Evolutionary conservation across 1,284 basidiomycete species (phyloP), one percentile per base, ranked within the genome.

Genomic region (Leccinum variabile): DNA sequence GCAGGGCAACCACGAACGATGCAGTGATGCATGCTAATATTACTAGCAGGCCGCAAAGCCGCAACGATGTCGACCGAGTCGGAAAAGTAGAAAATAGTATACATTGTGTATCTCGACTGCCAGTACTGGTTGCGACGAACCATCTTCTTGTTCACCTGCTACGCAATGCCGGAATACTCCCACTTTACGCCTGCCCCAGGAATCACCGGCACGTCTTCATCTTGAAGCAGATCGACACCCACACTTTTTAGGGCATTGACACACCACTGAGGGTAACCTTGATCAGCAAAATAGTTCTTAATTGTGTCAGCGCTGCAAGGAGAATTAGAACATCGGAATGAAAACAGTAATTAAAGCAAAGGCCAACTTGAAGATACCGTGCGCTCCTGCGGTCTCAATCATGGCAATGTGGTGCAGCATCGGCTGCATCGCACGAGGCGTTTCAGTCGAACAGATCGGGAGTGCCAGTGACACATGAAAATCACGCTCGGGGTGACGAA

Each of bases 211-310:
- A 78, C 73, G 28, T 81, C 68, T 39, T 75, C 72, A 18, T 79
- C 83, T 63, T 88, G 83, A 14, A 91, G 76, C 58, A 92, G 73
- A 74, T 93, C 90, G 1, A 93, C 89, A 1, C 89, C 89, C 16
- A 92, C 91, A 63, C 85, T 89, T 30, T 80, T 79, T 57, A 92
- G 76, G 18, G 91, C 92, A 71, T 91, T 89, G 3, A 94, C 84
- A 68, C 90, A 91, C 91, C 91, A 94, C 69, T 87, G 84, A 0
- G 92, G 92, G 72, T 92, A 93, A 32, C 86, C 88, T 32, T 77
- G 75, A 62, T 83, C 80, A 16, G 83, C 86, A 72, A 89, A 94
- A 72, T 90, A 95, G 53, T 78, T 78, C 54, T 78, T 80, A 75
- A 93, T 64, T 89, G 81, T 1, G 91, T 92, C 62, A 92, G 76